A percentile compares a stretch with the other conserved stretches of the same genome.
Conservation (phyloP, 352 stramenopile genomes). For the Phytophthora parvispora region DNA sequence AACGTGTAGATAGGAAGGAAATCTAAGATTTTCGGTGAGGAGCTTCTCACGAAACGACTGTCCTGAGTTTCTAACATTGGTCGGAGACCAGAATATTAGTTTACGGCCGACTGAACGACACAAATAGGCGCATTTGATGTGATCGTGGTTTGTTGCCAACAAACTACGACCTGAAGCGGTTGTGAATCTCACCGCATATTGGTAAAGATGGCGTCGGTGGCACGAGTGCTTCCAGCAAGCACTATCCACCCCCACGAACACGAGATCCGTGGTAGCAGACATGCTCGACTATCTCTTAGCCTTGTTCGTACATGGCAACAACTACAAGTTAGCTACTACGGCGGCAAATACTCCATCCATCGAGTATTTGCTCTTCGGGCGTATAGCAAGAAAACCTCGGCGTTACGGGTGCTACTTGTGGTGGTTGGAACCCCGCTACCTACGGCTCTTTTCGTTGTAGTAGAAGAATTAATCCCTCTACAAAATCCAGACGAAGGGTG, state of each 20-base stretch:
- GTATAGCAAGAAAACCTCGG: not conserved
- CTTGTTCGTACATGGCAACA: constrained; percentile 1
- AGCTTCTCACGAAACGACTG: too few species aligned
- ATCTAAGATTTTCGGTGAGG: too few species aligned
- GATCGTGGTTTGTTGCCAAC: too few species aligned
- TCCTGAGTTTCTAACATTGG: too few species aligned
- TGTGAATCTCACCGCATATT: too few species aligned
- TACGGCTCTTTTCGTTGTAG: not conserved
- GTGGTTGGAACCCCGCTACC: constrained; percentile 5
- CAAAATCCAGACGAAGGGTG: constrained; percentile 12
- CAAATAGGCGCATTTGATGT: too few species aligned
- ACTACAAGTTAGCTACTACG: constrained; percentile 10
- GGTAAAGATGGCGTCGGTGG: not conserved
- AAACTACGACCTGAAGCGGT: too few species aligned
- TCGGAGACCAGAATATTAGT: too few species aligned
- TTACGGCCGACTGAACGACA: too few species aligned
- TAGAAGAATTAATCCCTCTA: constrained; percentile 15
- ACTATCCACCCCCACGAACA: not conserved
- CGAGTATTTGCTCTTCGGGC: constrained; percentile 10
- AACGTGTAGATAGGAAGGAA: too few species aligned
- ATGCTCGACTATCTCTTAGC: not conserved
- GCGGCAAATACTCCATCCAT: constrained; percentile 13
- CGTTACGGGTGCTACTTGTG: not conserved
- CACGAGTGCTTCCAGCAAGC: not conserved
- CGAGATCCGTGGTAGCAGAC: not conserved